phyloP scores from a whole-genome alignment of 2,329 filamentous ascomycete genomes.

The Zymoseptoria pseudotritici region DNA sequence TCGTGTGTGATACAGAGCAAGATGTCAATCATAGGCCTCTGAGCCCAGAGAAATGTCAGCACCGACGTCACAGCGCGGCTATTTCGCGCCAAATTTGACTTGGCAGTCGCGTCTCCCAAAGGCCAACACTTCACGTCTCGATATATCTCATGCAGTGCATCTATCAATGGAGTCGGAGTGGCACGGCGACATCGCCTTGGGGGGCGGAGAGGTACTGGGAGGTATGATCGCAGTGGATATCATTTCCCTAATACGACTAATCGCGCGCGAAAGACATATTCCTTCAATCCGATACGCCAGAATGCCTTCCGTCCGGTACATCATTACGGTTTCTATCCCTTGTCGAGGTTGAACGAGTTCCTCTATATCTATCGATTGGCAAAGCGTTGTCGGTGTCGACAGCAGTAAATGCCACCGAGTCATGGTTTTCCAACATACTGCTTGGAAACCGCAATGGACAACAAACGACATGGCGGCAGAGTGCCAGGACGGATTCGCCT shows the following conservation, averaged over 20 bases:
- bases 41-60: too few species aligned
- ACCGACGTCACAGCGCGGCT: neutral
- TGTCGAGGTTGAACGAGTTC: slow-evolving; percentile 14
- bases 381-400: slow-evolving; percentile 6
- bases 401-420: slow-evolving; percentile 6
- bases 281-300: neutral
- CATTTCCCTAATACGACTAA: neutral
- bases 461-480: slow-evolving; percentile 14
- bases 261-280: slow-evolving; percentile 2
- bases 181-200: slow-evolving; percentile 10
- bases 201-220: slow-evolving; percentile 2
- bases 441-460: slow-evolving; percentile 3
- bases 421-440: slow-evolving; percentile 17
- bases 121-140: neutral
- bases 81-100: neutral
- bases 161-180: slow-evolving; percentile 1
- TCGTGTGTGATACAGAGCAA: neutral
- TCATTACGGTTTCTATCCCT: slow-evolving; percentile 14
- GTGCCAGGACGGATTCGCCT: slow-evolving; percentile 13
- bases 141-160: neutral
- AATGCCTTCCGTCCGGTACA: slow-evolving; percentile 5
- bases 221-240: slow-evolving; percentile 2
- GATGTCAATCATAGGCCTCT: neutral
- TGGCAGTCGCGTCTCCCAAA: neutral
- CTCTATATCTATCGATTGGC: slow-evolving; percentile 10